Conservation (phyloP, 192 early-diverging fungal species). For the Linnemannia schmuckeri region DNA sequence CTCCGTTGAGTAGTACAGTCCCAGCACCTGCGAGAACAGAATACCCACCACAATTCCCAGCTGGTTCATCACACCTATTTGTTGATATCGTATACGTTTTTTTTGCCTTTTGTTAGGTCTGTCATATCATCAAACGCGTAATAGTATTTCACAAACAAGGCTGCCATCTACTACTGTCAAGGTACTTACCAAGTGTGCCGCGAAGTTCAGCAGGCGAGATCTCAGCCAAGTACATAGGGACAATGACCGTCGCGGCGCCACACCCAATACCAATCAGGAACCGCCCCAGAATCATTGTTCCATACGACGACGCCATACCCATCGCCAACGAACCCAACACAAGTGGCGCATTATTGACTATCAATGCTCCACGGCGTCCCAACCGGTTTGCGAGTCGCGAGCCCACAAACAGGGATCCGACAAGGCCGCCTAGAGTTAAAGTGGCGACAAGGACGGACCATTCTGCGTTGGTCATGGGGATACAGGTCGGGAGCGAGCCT, state of each 20-base stretch:
- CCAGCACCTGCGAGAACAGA: slow-evolving; percentile 78
- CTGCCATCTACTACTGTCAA: background rate
- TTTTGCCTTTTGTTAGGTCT: background rate
- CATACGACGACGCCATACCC: slow-evolving; percentile 65
- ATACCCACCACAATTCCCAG: slow-evolving; percentile 87
- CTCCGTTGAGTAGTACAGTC: slow-evolving; percentile 70
- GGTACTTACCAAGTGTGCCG: slow-evolving; percentile 73
- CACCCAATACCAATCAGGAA: slow-evolving; percentile 83
- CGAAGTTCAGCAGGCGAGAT: slow-evolving; percentile 75
- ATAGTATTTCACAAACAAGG: background rate
- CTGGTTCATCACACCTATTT: slow-evolving; percentile 82
- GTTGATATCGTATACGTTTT: background rate
- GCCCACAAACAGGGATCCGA: slow-evolving; percentile 78
- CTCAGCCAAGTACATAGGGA: slow-evolving; percentile 87
- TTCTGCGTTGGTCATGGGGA: slow-evolving; percentile 74
- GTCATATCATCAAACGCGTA: background rate
- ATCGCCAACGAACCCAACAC: slow-evolving; percentile 73
- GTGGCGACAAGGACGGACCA: slow-evolving; percentile 73
- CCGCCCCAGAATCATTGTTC: slow-evolving; percentile 72
- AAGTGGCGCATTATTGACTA: slow-evolving; percentile 77
- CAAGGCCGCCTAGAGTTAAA: slow-evolving; percentile 78
- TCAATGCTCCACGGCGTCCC: slow-evolving; percentile 77
- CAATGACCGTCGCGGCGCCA: slow-evolving; percentile 81
- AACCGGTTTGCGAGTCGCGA: slow-evolving; percentile 71
- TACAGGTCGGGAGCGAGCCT: slow-evolving; percentile 68